Evolutionary conservation across 2,329 filamentous ascomycete genomes (phyloP).

Genomic region (Laburnicola sp.): DNA sequence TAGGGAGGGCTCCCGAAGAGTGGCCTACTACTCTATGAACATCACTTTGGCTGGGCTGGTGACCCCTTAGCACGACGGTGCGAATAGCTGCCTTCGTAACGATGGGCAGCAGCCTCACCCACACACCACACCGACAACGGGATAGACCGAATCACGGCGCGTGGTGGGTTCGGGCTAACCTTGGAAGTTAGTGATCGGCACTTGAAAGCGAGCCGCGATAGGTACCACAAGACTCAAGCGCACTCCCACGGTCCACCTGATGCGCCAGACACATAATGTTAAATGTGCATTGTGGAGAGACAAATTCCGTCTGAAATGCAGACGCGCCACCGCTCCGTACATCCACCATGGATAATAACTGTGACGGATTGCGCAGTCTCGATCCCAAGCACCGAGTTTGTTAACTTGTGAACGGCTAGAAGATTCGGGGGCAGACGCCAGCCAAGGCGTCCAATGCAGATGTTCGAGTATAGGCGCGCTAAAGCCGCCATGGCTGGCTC

Average conservation of each 20-base stretch:
- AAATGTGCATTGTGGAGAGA: too few species aligned
- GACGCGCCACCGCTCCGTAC: too few species aligned
- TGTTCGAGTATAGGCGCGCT: constrained; percentile 1
- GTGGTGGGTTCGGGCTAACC: constrained; percentile 36
- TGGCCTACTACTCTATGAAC: constrained; percentile 6
- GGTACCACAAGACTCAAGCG: constrained; percentile 2
- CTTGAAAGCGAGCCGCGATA: background rate
- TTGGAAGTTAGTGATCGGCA: background rate
- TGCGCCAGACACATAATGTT: background rate
- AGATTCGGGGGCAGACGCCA: constrained; percentile 11
- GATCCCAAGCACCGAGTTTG: too few species aligned
- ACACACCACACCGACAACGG: constrained; percentile 25
- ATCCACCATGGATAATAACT: too few species aligned
- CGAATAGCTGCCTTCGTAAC: background rate
- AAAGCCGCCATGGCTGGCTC: constrained; percentile 5
- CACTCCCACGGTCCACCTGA: background rate
- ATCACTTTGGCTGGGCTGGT: constrained; percentile 30
- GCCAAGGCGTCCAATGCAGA: constrained; percentile 18
- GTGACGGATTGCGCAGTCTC: too few species aligned
- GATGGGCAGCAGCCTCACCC: constrained; percentile 38
- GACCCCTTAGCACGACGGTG: constrained; percentile 9
- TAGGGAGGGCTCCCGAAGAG: constrained; percentile 13
- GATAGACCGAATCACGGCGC: constrained; percentile 37
- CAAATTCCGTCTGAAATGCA: too few species aligned
- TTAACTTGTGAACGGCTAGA: constrained; percentile 9